Evolutionary conservation across 352 stramenopile species (phyloP), one percentile per base, ranked within the genome.

Genomic region (Phytophthora colocasiae): DNA sequence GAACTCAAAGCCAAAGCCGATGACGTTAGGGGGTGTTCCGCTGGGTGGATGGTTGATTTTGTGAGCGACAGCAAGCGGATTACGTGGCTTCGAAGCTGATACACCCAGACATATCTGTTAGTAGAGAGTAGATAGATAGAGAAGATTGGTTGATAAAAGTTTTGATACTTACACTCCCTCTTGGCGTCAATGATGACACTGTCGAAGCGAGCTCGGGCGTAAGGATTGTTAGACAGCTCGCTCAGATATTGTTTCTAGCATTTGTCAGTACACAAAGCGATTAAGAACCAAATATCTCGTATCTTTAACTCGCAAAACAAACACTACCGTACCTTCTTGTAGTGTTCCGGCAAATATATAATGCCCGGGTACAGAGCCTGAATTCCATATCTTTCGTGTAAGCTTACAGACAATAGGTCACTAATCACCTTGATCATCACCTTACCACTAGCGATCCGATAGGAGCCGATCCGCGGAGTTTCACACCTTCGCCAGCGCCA

Each of bases 151-250:
- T 11, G 31, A 4, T 12, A 14, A 14, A 36, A 34, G 29, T 34
- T 11, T 34, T 10, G 29, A 9, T 36, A 36, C 79, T 39, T 63
- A 96, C 88, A 74, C 50, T 89, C 81, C 58, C 89, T 83, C 56
- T 92, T 93, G 44, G 81, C 88, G 40, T 96, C 81, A 59, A 96
- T 95, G 49, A 96, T 90, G 15, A 92, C 82, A 71, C 88, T 92
- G 72, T 96, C 88, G 50, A 96, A 96, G 7, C 88, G 85, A 17
- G 86, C 86, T 32, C 88, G 78, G 22, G 88, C 86, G 53, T 80
- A 96, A 15, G 75, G 59, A 53, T 96, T 96, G 66, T 92, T 82
- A 6, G 86, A 85, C 31, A 96, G 69, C 22, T 92, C 78, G 34
- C 76, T 68, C 32, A 96, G 43, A 32, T 89, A 75, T 46, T 94